Conservation (phyloP, 768 basidiomycete species). For the Tylopilus rubrobrunneus region DNA sequence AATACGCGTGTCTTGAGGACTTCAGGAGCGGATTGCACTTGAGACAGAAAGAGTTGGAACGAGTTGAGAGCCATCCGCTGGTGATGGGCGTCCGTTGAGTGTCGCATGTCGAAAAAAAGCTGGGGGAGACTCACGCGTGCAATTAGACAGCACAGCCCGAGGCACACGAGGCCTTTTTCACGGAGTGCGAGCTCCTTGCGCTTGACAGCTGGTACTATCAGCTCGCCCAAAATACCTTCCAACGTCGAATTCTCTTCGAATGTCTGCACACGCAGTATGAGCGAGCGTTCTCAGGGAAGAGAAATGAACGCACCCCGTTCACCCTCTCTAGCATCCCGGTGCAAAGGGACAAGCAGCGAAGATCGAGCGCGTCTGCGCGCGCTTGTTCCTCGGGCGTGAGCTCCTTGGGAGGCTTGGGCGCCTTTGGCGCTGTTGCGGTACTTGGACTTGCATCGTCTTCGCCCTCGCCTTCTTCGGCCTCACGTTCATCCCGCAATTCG, state of each 20-base stretch:
- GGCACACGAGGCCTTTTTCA: conserved; percentile 62
- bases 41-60: conserved; percentile 78
- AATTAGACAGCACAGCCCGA: conserved; percentile 75
- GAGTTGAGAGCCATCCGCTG: conserved; percentile 41
- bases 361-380: conserved; percentile 59
- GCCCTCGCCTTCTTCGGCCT: conserved; percentile 27
- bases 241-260: conserved; percentile 68
- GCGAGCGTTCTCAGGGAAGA: neutral
- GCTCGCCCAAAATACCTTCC: conserved; percentile 66
- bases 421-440: conserved; percentile 12
- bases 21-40: conserved; percentile 62
- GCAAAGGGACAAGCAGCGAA: conserved; percentile 72
- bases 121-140: conserved; percentile 36
- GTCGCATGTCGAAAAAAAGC: neutral
- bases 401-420: conserved; percentile 28
- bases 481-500: conserved; percentile 55
- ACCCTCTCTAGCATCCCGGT: conserved; percentile 85
- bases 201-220: conserved; percentile 88
- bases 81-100: neutral
- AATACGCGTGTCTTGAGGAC: conserved; percentile 64
- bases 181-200: conserved; percentile 73
- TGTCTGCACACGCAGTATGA: conserved; percentile 30
- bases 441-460: conserved; percentile 2
- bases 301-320: conserved; percentile 56
- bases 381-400: conserved; percentile 58